These are phyloP conservation scores for Puccinia novopanici DNA, from an alignment of 1,284 basidiomycete species.

Conservation along the genomic window DNA sequence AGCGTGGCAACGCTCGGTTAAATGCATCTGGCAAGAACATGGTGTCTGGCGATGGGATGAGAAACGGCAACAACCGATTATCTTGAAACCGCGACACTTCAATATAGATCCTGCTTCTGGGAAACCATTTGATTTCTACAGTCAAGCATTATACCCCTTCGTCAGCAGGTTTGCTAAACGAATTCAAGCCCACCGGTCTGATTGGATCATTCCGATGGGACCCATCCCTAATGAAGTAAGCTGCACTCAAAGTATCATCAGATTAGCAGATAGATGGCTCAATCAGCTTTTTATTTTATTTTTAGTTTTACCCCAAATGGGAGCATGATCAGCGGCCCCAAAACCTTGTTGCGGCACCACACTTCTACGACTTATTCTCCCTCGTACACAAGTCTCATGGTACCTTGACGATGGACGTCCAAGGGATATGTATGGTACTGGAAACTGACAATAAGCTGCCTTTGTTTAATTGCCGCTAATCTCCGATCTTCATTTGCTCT, in stretches of 20 bases:
- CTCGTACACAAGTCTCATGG: slow-evolving; percentile 80
- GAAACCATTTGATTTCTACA: slow-evolving; percentile 63
- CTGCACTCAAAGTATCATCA: background rate
- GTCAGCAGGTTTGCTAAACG: slow-evolving; percentile 71
- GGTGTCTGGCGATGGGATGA: slow-evolving; percentile 90
- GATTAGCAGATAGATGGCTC: background rate
- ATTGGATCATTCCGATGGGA: slow-evolving; percentile 70
- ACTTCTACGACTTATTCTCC: slow-evolving; percentile 89
- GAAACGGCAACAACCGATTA: slow-evolving; percentile 70
- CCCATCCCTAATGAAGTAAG: slow-evolving; percentile 85
- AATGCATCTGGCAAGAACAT: slow-evolving; percentile 84
- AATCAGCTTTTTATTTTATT: background rate
- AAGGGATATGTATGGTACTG: slow-evolving; percentile 70
- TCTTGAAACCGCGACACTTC: slow-evolving; percentile 85
- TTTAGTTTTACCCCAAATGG: slow-evolving; percentile 54
- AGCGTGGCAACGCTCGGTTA: slow-evolving; percentile 67
- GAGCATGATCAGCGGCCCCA: slow-evolving; percentile 64
- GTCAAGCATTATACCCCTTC: slow-evolving; percentile 79
- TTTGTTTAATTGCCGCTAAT: slow-evolving; percentile 78
- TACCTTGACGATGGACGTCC: slow-evolving; percentile 82
- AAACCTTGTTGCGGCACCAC: slow-evolving; percentile 84
- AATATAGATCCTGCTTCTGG: slow-evolving; percentile 68
- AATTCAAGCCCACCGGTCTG: slow-evolving; percentile 62
- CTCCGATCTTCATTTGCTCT: slow-evolving; percentile 59
- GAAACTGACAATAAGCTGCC: slow-evolving; percentile 60